Percentiles rank a stretch among this genome's conserved stretches.
phyloP scores from a whole-genome alignment of 257 asterid genomes.

The Solanum pimpinellifolium region DNA sequence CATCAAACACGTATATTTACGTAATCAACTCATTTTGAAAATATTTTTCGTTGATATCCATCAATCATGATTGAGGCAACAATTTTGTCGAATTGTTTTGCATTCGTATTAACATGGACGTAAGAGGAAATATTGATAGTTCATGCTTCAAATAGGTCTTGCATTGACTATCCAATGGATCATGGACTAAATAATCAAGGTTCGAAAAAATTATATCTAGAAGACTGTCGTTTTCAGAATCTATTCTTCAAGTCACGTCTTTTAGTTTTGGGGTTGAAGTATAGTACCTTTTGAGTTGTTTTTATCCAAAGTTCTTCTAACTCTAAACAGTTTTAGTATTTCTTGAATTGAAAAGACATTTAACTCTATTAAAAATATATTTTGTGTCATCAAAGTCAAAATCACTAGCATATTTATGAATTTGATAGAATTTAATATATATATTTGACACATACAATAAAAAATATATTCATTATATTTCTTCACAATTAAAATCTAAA shows the following conservation, averaged over 20 bases:
- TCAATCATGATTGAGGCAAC: too few species aligned
- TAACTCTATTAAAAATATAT: not conserved
- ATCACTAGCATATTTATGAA: too few species aligned
- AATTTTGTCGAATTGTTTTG: too few species aligned
- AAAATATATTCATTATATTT: not conserved
- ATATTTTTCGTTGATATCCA: too few species aligned
- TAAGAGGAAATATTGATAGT: too few species aligned
- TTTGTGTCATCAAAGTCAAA: accelerated
- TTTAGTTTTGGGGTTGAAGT: not conserved
- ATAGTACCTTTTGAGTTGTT: not conserved
- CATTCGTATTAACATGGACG: not conserved
- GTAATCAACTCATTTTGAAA: not conserved
- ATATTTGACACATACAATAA: not conserved
- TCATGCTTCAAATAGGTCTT: not conserved
- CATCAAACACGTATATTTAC: not conserved
- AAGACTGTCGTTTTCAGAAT: accelerated
- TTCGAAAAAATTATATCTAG: accelerated
- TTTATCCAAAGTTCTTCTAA: not conserved
- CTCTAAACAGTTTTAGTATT: not conserved
- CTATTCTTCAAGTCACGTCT: accelerated
- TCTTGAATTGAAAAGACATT: not conserved
- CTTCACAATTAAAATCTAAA: not conserved
- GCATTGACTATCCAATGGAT: too few species aligned
- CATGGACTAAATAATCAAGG: not conserved
- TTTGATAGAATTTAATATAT: too few species aligned